phyloP scores from a whole-genome alignment of 202 grass and related monocot genomes.

The Dendrocalamus latiflorus region DNA sequence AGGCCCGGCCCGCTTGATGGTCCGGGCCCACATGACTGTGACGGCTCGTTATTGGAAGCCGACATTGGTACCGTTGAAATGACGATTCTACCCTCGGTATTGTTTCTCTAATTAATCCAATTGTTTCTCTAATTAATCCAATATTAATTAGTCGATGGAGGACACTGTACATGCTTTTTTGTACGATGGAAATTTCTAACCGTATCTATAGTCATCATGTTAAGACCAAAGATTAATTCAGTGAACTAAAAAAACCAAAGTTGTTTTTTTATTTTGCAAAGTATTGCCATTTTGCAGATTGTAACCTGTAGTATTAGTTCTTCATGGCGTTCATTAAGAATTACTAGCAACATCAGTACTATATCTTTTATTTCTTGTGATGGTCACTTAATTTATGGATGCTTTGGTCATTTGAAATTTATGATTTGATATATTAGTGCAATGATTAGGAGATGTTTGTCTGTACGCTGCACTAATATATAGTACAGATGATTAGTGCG shows the following conservation, averaged over 20 bases:
- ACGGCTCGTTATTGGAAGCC: conserved; percentile 15
- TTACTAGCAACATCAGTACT: background rate
- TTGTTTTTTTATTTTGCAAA: background rate
- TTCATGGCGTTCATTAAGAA: background rate
- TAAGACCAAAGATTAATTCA: background rate
- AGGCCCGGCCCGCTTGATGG: background rate
- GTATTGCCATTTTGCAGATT: background rate
- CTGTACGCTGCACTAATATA: background rate
- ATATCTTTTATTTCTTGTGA: background rate
- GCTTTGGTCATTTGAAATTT: conserved; percentile 1
- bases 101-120: background rate
- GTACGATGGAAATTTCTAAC: background rate
- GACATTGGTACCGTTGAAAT: conserved; percentile 4
- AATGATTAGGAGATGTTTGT: conserved; percentile 38
- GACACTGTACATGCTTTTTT: background rate
- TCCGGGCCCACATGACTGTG: background rate
- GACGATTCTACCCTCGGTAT: background rate
- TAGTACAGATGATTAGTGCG: conserved; percentile 15
- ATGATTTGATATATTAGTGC: background rate
- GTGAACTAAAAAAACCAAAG: background rate
- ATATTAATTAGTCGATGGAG: background rate
- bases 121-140: no score
- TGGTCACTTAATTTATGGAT: conserved; percentile 1
- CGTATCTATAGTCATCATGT: background rate
- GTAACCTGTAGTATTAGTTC: background rate